Percentiles rank a stretch among this genome's conserved stretches.
phyloP scores from a whole-genome alignment of 2,329 filamentous ascomycete species.

The Aspergillus udagawae region DNA sequence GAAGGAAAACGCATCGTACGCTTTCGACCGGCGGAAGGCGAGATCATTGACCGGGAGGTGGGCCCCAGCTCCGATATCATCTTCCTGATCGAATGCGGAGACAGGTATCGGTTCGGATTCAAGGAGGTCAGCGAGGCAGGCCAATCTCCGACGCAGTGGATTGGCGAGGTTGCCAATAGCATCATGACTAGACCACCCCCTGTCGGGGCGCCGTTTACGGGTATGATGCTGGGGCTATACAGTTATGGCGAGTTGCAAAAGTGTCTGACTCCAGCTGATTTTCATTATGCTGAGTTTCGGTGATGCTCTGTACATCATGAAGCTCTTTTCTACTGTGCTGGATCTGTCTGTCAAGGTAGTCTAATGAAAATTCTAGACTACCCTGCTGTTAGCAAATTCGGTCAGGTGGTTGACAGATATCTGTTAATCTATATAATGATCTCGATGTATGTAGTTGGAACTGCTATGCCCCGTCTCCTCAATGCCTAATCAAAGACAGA shows the following conservation, averaged over 20 bases:
- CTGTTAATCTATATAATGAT: too few species aligned
- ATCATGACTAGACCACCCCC: constrained; percentile 35
- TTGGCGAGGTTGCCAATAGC: constrained; percentile 27
- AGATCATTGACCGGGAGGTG: constrained; percentile 12
- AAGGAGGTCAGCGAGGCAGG: constrained; percentile 5
- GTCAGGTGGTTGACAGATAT: too few species aligned
- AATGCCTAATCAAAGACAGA: constrained; percentile 21
- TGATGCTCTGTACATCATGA: neutral
- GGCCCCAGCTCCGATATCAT: constrained; percentile 15
- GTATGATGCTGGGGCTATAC: constrained; percentile 47
- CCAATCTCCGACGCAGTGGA: constrained; percentile 16
- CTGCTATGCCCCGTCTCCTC: too few species aligned
- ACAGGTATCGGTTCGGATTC: constrained; percentile 28
- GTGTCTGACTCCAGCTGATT: constrained; percentile 41
- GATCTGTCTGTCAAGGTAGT: too few species aligned
- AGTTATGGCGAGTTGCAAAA: constrained; percentile 40
- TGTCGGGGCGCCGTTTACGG: constrained; percentile 42
- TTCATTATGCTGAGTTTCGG: constrained; percentile 28
- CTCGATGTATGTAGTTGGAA: too few species aligned
- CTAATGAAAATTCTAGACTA: too few species aligned
- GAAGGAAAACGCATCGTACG: constrained; percentile 20
- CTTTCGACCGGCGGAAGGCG: constrained; percentile 21
- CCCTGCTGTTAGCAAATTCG: too few species aligned
- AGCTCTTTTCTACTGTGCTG: too few species aligned
- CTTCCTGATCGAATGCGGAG: constrained; percentile 29